Percentiles rank a stretch among this genome's conserved stretches.
phyloP scores from a whole-genome alignment of 345 rosid genomes.

The Corymbia maculata region DNA sequence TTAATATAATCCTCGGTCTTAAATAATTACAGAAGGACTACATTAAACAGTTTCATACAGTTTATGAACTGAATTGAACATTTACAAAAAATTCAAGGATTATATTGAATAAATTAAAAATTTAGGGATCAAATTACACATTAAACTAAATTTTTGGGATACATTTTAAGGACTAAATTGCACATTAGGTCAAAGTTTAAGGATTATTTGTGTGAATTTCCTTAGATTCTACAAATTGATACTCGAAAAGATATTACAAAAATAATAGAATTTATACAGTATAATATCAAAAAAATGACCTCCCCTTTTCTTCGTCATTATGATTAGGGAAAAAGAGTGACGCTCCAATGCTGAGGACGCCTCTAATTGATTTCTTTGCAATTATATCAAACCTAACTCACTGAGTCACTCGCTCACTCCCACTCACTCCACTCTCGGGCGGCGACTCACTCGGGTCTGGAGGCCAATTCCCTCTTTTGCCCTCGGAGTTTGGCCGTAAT shows the following conservation, averaged over 20 bases:
- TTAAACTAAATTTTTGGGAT: too few relatives aligned
- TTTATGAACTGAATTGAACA: too few relatives aligned
- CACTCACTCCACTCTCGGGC: too few relatives aligned
- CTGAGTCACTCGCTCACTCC: background rate
- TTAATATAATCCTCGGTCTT: too few relatives aligned
- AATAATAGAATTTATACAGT: background rate
- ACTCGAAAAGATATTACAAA: rapidly evolving
- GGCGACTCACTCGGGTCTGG: background rate
- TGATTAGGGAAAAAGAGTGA: background rate
- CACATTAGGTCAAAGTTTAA: too few relatives aligned
- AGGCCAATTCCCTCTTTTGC: background rate
- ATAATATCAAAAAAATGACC: background rate
- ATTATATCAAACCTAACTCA: background rate
- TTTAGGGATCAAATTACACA: too few relatives aligned
- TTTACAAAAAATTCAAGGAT: too few relatives aligned
- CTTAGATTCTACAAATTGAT: background rate
- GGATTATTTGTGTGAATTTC: too few relatives aligned
- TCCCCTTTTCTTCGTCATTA: background rate
- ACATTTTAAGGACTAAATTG: too few relatives aligned
- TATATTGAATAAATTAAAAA: too few relatives aligned
- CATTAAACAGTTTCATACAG: too few relatives aligned
- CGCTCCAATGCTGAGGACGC: background rate
- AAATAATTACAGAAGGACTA: too few relatives aligned
- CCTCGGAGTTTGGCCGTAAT: background rate
- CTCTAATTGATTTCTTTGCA: background rate